Conservation (phyloP, 345 rosid species). For the Citrus sinensis region DNA sequence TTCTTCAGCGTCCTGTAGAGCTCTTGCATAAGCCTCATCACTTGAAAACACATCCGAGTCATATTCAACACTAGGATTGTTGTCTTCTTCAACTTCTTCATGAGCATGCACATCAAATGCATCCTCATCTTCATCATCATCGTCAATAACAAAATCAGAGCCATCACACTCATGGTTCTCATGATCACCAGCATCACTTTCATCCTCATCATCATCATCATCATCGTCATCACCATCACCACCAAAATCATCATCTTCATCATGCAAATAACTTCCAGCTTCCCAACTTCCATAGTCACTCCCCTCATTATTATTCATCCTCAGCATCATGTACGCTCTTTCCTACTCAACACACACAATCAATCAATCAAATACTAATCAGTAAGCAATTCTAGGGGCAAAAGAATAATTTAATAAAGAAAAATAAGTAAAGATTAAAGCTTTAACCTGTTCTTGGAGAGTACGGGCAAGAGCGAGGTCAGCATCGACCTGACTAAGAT, state of each 20-base stretch:
- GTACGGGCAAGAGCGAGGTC: conserved; percentile 92
- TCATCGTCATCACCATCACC: conserved; percentile 53
- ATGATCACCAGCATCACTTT: conserved; percentile 29
- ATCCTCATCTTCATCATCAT: conserved; percentile 50
- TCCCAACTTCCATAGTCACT: conserved; percentile 92
- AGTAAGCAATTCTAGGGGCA: not conserved
- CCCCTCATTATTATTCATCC: conserved; percentile 56
- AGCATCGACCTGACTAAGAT: conserved; percentile 83
- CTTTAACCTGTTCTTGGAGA: conserved; percentile 82
- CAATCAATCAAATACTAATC: not conserved
- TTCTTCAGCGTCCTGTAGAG: conserved; percentile 91
- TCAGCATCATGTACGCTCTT: conserved; percentile 85
- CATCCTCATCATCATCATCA: conserved; percentile 43
- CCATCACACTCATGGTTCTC: conserved; percentile 29
- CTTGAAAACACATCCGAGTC: conserved; percentile 57
- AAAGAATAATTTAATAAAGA: not conserved
- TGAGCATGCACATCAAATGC: conserved; percentile 55
- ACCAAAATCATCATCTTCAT: conserved; percentile 69
- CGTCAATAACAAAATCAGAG: conserved; percentile 28
- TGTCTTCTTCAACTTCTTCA: conserved; percentile 35
- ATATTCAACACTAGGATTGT: conserved; percentile 33
- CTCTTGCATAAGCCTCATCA: conserved; percentile 93
- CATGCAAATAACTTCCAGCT: conserved; percentile 52
- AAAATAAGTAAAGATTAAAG: not conserved
- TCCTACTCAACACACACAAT: conserved; percentile 41